Percentiles rank a stretch among this genome's conserved stretches.
phyloP scores from a whole-genome alignment of 1,139 yeast genomes.

The Yamadazyma dendronema region DNA sequence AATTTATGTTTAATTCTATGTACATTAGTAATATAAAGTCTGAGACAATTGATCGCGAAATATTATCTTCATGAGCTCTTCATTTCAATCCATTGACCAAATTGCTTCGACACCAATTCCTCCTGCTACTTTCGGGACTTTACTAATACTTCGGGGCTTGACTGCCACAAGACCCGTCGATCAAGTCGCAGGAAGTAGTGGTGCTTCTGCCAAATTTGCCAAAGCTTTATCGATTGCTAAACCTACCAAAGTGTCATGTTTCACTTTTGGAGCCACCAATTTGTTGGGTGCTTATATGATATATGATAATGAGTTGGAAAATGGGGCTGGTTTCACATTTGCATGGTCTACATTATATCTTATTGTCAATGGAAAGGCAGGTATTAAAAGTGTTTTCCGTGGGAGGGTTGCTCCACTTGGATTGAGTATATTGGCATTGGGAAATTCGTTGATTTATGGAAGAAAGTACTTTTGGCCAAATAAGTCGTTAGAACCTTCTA shows the following conservation, averaged over 20 bases:
- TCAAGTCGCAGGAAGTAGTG: slow-evolving; percentile 23
- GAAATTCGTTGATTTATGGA: slow-evolving; percentile 68
- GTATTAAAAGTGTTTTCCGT: slow-evolving; percentile 40
- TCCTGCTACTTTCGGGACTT: slow-evolving; percentile 44
- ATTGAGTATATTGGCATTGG: slow-evolving; percentile 56
- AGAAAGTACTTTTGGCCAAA: slow-evolving; percentile 56
- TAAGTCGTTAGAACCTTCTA: neutral
- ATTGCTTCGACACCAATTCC: slow-evolving; percentile 52
- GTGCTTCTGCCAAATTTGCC: slow-evolving; percentile 29
- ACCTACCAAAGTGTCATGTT: slow-evolving; percentile 40
- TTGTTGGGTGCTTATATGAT: slow-evolving; percentile 82
- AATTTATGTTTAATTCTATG: slow-evolving; percentile 3
- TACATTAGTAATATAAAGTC: slow-evolving; percentile 1
- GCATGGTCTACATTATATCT: slow-evolving; percentile 86
- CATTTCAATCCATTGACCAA: slow-evolving; percentile 17
- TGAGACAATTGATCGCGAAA: neutral
- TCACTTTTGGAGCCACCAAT: slow-evolving; percentile 63
- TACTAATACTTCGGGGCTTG: slow-evolving; percentile 47
- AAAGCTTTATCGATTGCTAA: slow-evolving; percentile 25
- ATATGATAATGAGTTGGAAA: slow-evolving; percentile 73
- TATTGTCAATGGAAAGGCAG: slow-evolving; percentile 68
- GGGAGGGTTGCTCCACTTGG: slow-evolving; percentile 59
- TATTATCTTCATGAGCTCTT: neutral
- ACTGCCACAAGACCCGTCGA: slow-evolving; percentile 22
- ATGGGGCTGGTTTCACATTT: slow-evolving; percentile 84